Evolutionary conservation across 2,329 filamentous ascomycete genomes (phyloP), one percentile per base, ranked within the genome.

Genomic region (Penicillium freii): DNA sequence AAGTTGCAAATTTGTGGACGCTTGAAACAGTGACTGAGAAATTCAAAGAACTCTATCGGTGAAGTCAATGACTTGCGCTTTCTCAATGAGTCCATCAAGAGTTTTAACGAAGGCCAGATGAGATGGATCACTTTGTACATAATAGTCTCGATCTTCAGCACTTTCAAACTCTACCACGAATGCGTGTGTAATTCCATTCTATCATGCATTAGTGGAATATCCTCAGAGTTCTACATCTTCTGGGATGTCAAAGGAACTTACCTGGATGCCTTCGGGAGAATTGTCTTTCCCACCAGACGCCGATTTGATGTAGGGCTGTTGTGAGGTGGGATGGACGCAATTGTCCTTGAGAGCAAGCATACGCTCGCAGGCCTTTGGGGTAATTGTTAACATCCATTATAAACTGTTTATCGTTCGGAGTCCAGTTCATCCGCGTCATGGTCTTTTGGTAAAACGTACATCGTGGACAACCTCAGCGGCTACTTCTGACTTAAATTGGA

Each of bases 101-200:
- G 62, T 80, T 55, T 80, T 75, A n/a, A 84, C 76, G 62, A 90
- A 90, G 0, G 72, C 82, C 36, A 79, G 73, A 68, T 91, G 88
- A 9, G 74, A 81, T 1, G 86, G 85, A 64, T 92, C 89, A 31
- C 84, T 74, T 51, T 82, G 72, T 7, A 88, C 73, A 68, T 91
- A 92, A 66, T 90, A 91, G 59, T 86, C 81, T 46, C 87, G 78
- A 67, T 92, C 88, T 60, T 84, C 81, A 19, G 77, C 77, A 23
- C 71, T 86, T 10, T 81, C 80, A 57, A 92, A 91, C 64, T 89
- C 83, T 23, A 82, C 80, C 2, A 92, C 81, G 61, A 91, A 91
- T 0, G 80, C 86, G 68, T 92, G 88, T 0, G 86, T 86, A 50
- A 87, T 83, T 0, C 82, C 87, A 48, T 81, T 78, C 87, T 34